Conservation (phyloP, 1,284 basidiomycete genomes). For the Ceratobasidium sp. region DNA sequence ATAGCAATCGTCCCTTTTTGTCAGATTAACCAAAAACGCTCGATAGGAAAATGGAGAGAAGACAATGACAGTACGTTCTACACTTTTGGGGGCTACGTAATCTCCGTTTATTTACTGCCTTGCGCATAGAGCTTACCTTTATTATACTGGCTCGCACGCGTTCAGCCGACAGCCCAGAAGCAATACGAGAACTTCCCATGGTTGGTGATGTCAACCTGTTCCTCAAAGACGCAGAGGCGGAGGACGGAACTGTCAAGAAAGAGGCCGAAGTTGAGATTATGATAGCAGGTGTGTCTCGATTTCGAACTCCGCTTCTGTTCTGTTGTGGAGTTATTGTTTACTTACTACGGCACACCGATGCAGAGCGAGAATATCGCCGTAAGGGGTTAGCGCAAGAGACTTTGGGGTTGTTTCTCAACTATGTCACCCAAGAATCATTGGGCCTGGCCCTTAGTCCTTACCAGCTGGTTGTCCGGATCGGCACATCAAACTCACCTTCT, state of each 20-base stretch:
- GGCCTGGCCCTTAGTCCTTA: constrained; percentile 42
- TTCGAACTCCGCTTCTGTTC: constrained; percentile 26
- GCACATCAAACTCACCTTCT: constrained; percentile 60
- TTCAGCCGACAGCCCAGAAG: constrained; percentile 44
- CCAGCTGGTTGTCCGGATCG: constrained; percentile 63
- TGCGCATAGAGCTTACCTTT: constrained; percentile 81
- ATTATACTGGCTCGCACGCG: constrained; percentile 71
- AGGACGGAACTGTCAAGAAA: constrained; percentile 48
- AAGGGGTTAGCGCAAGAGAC: constrained; percentile 73
- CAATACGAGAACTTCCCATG: constrained; percentile 68
- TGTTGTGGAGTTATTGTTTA: constrained; percentile 18
- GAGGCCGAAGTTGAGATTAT: constrained; percentile 75
- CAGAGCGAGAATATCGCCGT: constrained; percentile 68
- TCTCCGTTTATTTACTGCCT: background rate
- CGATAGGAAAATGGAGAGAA: constrained; percentile 78
- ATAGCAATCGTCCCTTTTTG: background rate
- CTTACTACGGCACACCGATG: background rate
- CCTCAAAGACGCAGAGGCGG: constrained; percentile 60
- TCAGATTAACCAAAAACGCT: background rate
- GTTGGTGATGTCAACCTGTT: constrained; percentile 94
- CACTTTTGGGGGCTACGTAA: background rate
- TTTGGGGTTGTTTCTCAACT: constrained; percentile 68
- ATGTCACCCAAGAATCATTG: constrained; percentile 55
- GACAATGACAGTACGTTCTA: constrained; percentile 80
- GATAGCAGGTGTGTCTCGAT: constrained; percentile 69